Evolutionary conservation across 2,329 filamentous ascomycete species (phyloP).

Genomic region (Dactylella cylindrospora): DNA sequence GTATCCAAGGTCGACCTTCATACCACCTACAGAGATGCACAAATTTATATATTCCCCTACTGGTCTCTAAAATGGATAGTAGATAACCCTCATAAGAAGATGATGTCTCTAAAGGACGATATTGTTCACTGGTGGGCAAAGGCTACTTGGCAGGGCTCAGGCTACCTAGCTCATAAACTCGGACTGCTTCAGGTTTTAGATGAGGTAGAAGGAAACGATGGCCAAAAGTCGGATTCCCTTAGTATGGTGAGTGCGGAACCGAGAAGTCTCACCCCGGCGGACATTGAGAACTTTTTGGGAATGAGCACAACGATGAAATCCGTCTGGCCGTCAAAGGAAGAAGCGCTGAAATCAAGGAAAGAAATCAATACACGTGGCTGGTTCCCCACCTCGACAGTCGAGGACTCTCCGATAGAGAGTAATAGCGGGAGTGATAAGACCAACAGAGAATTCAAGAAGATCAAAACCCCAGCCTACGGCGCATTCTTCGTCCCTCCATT

Average conservation of each 20-base stretch:
- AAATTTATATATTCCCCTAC: slow-evolving; percentile 89
- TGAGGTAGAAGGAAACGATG: slow-evolving; percentile 44
- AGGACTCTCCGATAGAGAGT: slow-evolving; percentile 15
- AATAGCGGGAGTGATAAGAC: slow-evolving; percentile 12
- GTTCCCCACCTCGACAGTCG: slow-evolving; percentile 20
- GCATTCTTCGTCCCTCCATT: slow-evolving; percentile 31
- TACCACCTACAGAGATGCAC: slow-evolving; percentile 82
- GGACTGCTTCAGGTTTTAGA: slow-evolving; percentile 67
- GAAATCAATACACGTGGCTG: slow-evolving; percentile 43
- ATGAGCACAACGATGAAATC: slow-evolving; percentile 26
- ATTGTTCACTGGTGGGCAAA: slow-evolving; percentile 96
- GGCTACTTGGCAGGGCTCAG: slow-evolving; percentile 76
- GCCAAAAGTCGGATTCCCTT: slow-evolving; percentile 27
- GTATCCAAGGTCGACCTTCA: slow-evolving; percentile 77
- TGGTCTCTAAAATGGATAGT: slow-evolving; percentile 83
- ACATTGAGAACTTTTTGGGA: slow-evolving; percentile 48
- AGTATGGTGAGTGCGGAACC: slow-evolving; percentile 44
- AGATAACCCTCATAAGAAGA: slow-evolving; percentile 67
- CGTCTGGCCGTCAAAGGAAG: slow-evolving; percentile 3
- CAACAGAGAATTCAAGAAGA: slow-evolving; percentile 26
- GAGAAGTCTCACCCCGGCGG: slow-evolving; percentile 47
- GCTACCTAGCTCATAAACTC: slow-evolving; percentile 71
- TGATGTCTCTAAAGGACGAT: slow-evolving; percentile 89
- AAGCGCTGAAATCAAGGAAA: slow-evolving; percentile 9
- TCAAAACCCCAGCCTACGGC: slow-evolving; percentile 25